Percentiles rank a stretch among this genome's conserved stretches.
Conservation (phyloP, 306 rosid genomes). For the Delonix regia region DNA sequence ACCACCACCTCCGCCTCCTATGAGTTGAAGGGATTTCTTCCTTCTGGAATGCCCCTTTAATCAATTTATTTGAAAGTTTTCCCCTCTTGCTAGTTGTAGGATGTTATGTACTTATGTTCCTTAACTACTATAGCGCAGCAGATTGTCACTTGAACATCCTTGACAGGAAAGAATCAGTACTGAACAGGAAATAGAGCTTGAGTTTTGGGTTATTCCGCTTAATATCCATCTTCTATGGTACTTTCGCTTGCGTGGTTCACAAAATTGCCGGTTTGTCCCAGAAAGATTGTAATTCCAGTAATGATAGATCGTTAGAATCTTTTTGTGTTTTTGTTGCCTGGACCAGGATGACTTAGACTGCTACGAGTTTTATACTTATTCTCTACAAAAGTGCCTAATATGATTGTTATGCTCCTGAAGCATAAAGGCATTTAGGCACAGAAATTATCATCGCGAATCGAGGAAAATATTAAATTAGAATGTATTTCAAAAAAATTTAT, state of each 20-base stretch:
- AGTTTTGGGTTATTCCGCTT: background rate
- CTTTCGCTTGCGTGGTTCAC: background rate
- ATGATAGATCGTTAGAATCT: background rate
- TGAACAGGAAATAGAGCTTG: background rate
- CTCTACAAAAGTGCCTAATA: background rate
- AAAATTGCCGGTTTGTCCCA: background rate
- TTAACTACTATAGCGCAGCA: slow-evolving; percentile 19
- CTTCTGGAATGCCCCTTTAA: slow-evolving; percentile 3
- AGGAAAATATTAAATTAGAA: background rate
- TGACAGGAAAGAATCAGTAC: slow-evolving; percentile 1
- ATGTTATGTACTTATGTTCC: slow-evolving; percentile 38
- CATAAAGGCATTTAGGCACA: background rate
- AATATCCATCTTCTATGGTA: background rate
- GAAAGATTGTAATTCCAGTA: background rate
- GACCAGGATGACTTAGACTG: background rate
- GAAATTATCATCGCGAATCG: background rate
- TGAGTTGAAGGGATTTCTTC: slow-evolving; percentile 41
- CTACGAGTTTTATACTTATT: too few species aligned
- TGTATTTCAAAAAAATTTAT: background rate
- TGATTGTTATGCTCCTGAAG: background rate
- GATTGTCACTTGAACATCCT: slow-evolving; percentile 25
- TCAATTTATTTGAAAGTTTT: slow-evolving; percentile 27
- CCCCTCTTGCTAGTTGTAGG: slow-evolving; percentile 25
- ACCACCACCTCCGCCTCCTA: slow-evolving; percentile 61
- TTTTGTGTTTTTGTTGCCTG: background rate